A percentile compares a stretch with the other conserved stretches of the same genome.
These are phyloP conservation scores for Penstemon eatonii DNA, from an alignment of 257 asterid genomes.

Conservation along the genomic window DNA sequence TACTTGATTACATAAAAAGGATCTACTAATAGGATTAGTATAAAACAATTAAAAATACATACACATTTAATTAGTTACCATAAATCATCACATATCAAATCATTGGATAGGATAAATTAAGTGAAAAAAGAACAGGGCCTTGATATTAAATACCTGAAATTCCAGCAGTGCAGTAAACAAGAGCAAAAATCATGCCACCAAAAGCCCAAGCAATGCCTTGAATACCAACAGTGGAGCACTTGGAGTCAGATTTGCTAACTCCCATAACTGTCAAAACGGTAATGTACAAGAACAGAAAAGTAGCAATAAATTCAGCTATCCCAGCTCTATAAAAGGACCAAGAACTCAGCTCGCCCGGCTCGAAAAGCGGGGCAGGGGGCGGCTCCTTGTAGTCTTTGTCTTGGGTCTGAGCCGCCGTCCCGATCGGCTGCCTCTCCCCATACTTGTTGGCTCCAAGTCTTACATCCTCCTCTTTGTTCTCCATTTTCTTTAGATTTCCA, in stretches of 20 bases:
- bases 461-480: constrained; percentile 50
- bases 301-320: constrained; percentile 47
- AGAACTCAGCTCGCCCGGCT: constrained; percentile 39
- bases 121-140: background rate
- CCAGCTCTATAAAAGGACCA: constrained; percentile 55
- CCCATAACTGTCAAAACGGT: constrained; percentile 50
- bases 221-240: constrained; percentile 48
- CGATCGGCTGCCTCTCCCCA: constrained; percentile 46
- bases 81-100: no score
- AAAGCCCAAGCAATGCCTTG: constrained; percentile 60
- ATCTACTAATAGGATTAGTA: no score
- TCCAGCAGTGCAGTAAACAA: constrained; percentile 56
- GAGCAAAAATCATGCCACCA: constrained; percentile 57
- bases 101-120: no score
- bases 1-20: no score
- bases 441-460: constrained; percentile 44
- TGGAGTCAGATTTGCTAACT: constrained; percentile 38
- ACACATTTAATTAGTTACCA: no score
- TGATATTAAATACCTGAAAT: constrained; percentile 30
- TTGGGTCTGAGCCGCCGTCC: constrained; percentile 50
- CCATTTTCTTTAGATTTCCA: constrained; percentile 17
- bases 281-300: constrained; percentile 43
- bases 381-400: constrained; percentile 54
- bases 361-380: constrained; percentile 45
- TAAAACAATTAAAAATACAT: no score